phyloP scores from a whole-genome alignment of 163 green algal genomes.

The Trebouxiophyceae sp. region DNA sequence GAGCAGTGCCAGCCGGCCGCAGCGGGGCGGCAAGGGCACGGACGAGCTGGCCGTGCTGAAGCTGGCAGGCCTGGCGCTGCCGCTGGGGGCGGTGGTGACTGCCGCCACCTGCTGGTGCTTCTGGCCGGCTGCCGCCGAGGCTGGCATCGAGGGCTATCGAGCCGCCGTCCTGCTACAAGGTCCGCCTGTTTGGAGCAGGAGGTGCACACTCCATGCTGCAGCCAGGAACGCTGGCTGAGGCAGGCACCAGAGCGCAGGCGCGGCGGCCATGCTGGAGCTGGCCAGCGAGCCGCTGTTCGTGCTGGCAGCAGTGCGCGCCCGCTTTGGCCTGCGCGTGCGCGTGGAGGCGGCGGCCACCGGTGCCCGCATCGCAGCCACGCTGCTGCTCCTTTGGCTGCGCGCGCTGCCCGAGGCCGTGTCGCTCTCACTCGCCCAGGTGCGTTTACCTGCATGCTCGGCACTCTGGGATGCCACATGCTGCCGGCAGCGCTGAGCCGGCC shows the following conservation, averaged over 20 bases:
- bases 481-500: not conserved
- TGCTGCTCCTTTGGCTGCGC: slow-evolving; percentile 35
- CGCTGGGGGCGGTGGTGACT: slow-evolving; percentile 10
- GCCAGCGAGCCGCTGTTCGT: slow-evolving; percentile 79
- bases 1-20: not conserved
- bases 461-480: not conserved
- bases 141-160: slow-evolving; percentile 22
- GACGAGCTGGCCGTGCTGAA: not conserved
- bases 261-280: slow-evolving; percentile 75
- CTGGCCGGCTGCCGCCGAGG: not conserved
- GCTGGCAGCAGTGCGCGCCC: slow-evolving; percentile 18
- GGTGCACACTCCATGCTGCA: too few species aligned
- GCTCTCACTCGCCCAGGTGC: slow-evolving; percentile 42
- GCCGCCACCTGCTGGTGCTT: slow-evolving; percentile 13
- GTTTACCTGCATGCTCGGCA: too few species aligned
- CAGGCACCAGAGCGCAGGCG: too few species aligned
- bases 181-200: too few species aligned
- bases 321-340: slow-evolving; percentile 48
- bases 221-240: too few species aligned
- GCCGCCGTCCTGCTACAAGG: slow-evolving; percentile 53
- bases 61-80: slow-evolving; percentile 9
- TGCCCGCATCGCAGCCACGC: slow-evolving; percentile 34
- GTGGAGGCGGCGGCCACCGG: slow-evolving; percentile 58
- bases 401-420: slow-evolving; percentile 11
- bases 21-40: too few species aligned